Evolutionary conservation across 306 rosid genomes (phyloP).

Genomic region (Acacia acuminata): DNA sequence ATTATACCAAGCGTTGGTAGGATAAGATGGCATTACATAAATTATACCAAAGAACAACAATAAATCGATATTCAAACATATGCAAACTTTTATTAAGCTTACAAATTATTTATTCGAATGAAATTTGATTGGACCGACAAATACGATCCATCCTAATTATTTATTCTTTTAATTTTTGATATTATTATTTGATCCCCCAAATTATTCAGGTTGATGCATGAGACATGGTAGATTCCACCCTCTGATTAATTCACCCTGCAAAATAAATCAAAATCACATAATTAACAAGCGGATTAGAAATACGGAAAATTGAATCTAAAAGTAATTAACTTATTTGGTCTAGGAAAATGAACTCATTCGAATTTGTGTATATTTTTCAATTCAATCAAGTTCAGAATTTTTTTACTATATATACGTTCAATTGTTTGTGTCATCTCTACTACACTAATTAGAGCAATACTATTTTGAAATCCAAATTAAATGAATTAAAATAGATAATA

Average conservation of each 20-base stretch:
- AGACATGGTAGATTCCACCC: background rate
- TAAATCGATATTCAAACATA: background rate
- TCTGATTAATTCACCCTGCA: conserved; percentile 47
- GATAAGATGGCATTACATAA: background rate
- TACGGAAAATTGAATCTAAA: background rate
- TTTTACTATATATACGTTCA: too few species aligned
- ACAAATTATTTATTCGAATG: background rate
- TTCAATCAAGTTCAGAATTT: background rate
- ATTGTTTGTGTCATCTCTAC: background rate
- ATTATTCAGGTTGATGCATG: background rate
- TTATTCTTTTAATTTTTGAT: background rate
- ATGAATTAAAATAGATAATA: too few species aligned
- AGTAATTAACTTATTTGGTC: background rate
- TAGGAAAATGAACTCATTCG: background rate
- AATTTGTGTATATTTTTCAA: too few species aligned
- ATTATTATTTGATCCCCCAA: background rate
- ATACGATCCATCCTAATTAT: conserved; percentile 6
- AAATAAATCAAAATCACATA: conserved; percentile 9
- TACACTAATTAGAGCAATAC: background rate
- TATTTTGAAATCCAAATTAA: too few species aligned
- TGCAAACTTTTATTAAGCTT: background rate
- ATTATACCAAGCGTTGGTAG: background rate
- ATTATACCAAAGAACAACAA: background rate
- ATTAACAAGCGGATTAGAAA: background rate
- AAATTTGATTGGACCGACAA: background rate